Conservation (phyloP, 2,329 filamentous ascomycete genomes). For the Fusarium marasasianum region DNA sequence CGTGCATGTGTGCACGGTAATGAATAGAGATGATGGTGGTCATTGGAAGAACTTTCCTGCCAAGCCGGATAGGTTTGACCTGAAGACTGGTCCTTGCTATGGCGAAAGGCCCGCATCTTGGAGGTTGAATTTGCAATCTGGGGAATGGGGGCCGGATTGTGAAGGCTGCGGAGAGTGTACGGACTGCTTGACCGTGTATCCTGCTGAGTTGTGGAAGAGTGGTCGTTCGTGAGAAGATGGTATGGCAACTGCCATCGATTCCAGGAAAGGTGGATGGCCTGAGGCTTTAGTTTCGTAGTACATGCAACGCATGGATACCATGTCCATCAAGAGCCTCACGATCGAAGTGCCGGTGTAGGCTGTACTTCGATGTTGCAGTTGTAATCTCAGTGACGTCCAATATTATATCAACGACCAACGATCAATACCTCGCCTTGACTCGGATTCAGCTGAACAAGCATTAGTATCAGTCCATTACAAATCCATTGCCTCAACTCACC, state of each 20-base stretch:
- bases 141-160: constrained; percentile 24
- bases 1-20: constrained; percentile 20
- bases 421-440: not conserved
- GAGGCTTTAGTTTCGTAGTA: not conserved
- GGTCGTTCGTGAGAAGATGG: not conserved
- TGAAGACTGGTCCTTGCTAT: constrained; percentile 14
- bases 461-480: not conserved
- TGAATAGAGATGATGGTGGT: constrained; percentile 14
- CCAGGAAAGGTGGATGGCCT: not conserved
- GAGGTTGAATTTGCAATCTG: constrained; percentile 4
- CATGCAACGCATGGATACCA: not conserved
- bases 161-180: constrained; percentile 24
- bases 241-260: too few species aligned
- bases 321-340: not conserved
- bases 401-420: not conserved
- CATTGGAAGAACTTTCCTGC: constrained; percentile 26
- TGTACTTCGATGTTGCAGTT: not conserved
- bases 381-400: not conserved
- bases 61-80: constrained; percentile 19
- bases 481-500: not conserved
- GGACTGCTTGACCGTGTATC: constrained; percentile 24
- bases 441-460: not conserved
- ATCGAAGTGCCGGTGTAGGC: not conserved
- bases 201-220: constrained; percentile 18
- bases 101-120: constrained; percentile 18